Evolutionary conservation across 495 filamentous ascomycete species (phyloP).

Genomic region (Penicillium odoratum): DNA sequence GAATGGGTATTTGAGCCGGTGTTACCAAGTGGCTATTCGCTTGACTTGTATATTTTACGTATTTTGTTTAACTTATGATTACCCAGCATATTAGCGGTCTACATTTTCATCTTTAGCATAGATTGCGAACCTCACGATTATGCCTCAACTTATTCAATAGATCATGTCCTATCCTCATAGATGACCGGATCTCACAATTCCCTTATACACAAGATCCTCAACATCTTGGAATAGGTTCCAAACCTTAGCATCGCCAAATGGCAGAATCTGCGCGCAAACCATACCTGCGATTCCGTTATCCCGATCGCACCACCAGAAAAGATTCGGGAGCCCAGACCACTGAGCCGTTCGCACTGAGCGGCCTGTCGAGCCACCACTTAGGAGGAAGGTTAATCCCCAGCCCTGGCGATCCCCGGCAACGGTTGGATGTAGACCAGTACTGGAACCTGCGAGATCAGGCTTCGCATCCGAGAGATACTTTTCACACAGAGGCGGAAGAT

Average conservation of each 20-base stretch:
- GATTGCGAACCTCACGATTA: too few relatives aligned
- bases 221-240: conserved; percentile 1
- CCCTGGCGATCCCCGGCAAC: conserved; percentile 52
- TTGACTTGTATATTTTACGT: too few relatives aligned
- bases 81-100: too few relatives aligned
- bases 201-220: conserved; percentile 1
- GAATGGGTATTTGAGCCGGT: background rate
- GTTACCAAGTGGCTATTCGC: background rate
- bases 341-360: conserved; percentile 46
- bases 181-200: background rate
- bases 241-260: conserved; percentile 40
- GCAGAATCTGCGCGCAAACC: conserved; percentile 57
- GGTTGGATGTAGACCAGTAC: conserved; percentile 49
- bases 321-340: conserved; percentile 62
- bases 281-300: conserved; percentile 60
- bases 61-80: too few relatives aligned
- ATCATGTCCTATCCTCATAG: too few relatives aligned
- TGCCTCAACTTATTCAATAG: too few relatives aligned
- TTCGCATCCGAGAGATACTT: conserved; percentile 48
- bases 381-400: conserved; percentile 60
- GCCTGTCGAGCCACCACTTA: conserved; percentile 48
- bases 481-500: conserved; percentile 51
- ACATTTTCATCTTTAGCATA: too few relatives aligned
- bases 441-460: conserved; percentile 47
- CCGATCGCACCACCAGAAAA: conserved; percentile 62